Base-by-base conservation (phyloP, 192 early-diverging fungal species). In the Rhizophagus sp. region DNA sequence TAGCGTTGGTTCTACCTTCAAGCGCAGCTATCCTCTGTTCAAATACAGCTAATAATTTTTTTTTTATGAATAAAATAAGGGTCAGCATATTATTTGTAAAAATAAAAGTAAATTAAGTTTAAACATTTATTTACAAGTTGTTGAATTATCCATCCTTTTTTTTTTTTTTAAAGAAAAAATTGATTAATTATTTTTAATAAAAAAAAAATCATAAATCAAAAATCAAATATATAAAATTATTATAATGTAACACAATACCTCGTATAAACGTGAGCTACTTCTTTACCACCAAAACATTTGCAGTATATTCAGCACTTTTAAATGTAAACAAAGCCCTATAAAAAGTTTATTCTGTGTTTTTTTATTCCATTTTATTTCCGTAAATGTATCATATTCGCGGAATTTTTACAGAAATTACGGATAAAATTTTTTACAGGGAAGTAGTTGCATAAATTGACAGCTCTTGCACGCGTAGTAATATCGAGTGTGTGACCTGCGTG, bases 11-110 rank as follows among this genome's bases (percentile, higher is more conserved):
- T 62, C 96, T 96, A 47, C 93, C 93, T 82, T 98, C 97, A 24
- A 98, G 88, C 12, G 95, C 94, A 25, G 95, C 95, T 41, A 98
- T 90, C 68, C 97, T 90, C 88, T 98, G 84, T 84, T 98, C 96
- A 85, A 97, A 95, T 52, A 93, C 95, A 52, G 12, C 0, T 52
- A 15, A 52, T 0, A 52, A 52, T 36, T 36, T 17, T 12, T 36
- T 36, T 17, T 12, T 15, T 2, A 52, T 30, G 27, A 30, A 30
- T 30, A 17, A 52, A 52, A 52, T 15, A 36, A 2, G 34, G 34
- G 34, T 12, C 11, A 52, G 50, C 15, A 36, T 3, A 52, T n/a
- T n/a, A n/a, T 52, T 4, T 17, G 0, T 3, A 15, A 12, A 2
- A 15, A 17, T 12, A 17, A 52, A 4, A 36, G 34, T 36, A 3